phyloP scores from a whole-genome alignment of 2,329 filamentous ascomycete species.

The Fusarium bulbicola region DNA sequence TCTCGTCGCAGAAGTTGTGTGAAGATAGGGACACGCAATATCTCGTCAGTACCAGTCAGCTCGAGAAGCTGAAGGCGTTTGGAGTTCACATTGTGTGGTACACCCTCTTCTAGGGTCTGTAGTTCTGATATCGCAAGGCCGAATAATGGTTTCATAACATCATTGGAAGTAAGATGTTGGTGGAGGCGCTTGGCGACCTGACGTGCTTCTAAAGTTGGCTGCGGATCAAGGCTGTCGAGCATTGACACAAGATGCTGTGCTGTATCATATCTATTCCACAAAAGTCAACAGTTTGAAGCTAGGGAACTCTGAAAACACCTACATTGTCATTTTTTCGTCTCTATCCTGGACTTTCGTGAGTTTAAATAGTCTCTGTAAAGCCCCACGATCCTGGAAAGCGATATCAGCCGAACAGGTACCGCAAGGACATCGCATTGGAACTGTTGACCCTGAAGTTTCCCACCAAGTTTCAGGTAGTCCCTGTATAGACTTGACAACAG shows the following conservation, averaged over 20 bases:
- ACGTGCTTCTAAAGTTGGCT: neutral
- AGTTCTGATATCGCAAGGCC: neutral
- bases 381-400: neutral
- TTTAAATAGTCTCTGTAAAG: neutral
- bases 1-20: neutral
- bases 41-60: neutral
- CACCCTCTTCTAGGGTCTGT: neutral
- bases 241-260: neutral
- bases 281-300: neutral
- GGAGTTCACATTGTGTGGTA: neutral
- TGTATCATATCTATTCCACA: neutral
- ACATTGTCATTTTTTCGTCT: neutral
- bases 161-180: neutral
- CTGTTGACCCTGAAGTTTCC: neutral
- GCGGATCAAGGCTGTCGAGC: neutral
- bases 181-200: neutral
- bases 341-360: no score
- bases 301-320: fast-evolving
- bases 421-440: neutral
- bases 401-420: neutral
- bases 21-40: neutral
- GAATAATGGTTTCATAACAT: neutral
- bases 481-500: neutral
- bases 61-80: neutral
- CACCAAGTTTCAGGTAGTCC: neutral